phyloP scores from a whole-genome alignment of 495 filamentous ascomycete species.

The Emericellopsis terricola region DNA sequence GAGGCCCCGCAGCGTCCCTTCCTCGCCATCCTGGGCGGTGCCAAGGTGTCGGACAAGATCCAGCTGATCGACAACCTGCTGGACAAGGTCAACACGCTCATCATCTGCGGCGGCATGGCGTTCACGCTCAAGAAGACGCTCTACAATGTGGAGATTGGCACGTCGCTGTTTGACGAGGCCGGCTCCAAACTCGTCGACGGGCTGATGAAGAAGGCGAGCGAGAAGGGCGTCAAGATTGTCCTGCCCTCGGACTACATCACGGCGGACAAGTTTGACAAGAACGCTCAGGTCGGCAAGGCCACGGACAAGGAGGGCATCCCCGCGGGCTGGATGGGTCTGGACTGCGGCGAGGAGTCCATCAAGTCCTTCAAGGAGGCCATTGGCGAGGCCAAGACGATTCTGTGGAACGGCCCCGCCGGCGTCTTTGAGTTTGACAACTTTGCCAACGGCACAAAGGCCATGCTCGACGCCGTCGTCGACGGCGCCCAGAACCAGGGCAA shows the following conservation, averaged over 20 bases:
- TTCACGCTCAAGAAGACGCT: constrained; percentile 99
- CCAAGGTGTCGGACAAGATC: constrained; percentile 99
- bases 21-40: constrained; percentile 94
- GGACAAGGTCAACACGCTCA: constrained; percentile 87
- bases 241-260: constrained; percentile 91
- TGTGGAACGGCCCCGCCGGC: constrained; percentile 95
- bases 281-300: constrained; percentile 65
- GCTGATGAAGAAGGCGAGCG: constrained; percentile 89
- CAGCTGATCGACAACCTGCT: constrained; percentile 98
- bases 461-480: constrained; percentile 66
- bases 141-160: constrained; percentile 75
- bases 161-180: constrained; percentile 83
- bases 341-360: constrained; percentile 76
- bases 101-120: constrained; percentile 96
- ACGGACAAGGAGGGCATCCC: constrained; percentile 83
- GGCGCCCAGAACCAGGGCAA: constrained; percentile 55
- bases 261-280: constrained; percentile 79
- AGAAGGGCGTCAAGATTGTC: constrained; percentile 84
- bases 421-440: constrained; percentile 97
- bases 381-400: constrained; percentile 78
- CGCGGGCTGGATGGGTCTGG: constrained; percentile 93
- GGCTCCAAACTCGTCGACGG: constrained; percentile 82
- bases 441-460: constrained; percentile 75
- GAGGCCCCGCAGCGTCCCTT: constrained; percentile 88
- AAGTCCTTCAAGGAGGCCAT: constrained; percentile 76